Base-by-base conservation (phyloP, 345 rosid species). In the Salix udensis region DNA sequence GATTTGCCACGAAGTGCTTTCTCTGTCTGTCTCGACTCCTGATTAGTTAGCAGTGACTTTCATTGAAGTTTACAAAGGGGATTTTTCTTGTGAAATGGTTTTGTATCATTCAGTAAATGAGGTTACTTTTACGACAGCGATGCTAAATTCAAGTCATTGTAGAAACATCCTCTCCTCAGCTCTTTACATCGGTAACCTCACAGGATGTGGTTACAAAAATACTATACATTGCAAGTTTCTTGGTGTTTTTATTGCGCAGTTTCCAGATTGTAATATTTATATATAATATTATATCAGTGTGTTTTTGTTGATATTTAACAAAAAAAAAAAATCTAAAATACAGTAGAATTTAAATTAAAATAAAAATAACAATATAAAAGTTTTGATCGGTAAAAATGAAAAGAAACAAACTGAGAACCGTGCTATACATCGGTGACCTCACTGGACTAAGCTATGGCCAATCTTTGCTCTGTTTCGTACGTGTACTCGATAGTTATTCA, bases 1-100 rank as follows among this genome's bases (percentile, higher is more conserved):
- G 26, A 37, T 42, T 53, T 52, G 72, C 66, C 65, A 66, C 34
- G 46, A 37, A 68, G 60, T 28, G 73, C 66, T 44, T 37, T 66
- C 21, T 18, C 15, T 46, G 16, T 44, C 13, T n/a, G 14, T 24
- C 15, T 58, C 28, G 14, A 10, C 28, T 10, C 28, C 14, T 14
- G 50, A 46, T 46, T 14, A 4, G 16, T 13, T 11, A 13, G 18
- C 16, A 46, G 18, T 46, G 5, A 46, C 1, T 13, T 46, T 12
- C 4, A 46, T 44, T 44, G 50, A 44, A 11, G 4, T 13, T 1
- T 14, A 1, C 18, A 46, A 0, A 1, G 3, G 50, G 18, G 18
- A 15, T 46, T 46, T 46, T 46, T 14, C 50, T 40, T 10, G 24
- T 58, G 23, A 9, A 58, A 23, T n/a, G 64, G 14, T 58, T 58